Percentiles rank a stretch among this genome's conserved stretches.
Evolutionary conservation across 768 basidiomycete species (phyloP).

Genomic region (Pleurotus giganteus): DNA sequence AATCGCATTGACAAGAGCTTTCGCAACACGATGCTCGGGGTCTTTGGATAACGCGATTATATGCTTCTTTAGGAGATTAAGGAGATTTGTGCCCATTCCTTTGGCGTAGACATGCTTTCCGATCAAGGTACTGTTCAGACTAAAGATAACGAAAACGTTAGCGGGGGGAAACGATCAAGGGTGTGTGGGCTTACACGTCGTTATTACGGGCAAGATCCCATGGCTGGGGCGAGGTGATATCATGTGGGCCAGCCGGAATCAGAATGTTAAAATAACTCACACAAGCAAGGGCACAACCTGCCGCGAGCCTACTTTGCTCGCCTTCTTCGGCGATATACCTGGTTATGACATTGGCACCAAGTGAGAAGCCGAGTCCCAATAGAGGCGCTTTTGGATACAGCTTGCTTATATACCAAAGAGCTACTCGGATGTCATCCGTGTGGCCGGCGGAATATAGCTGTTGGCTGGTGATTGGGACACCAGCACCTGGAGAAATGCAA

Average conservation of each 20-base stretch:
- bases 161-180: slow-evolving; percentile 12
- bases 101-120: slow-evolving; percentile 69
- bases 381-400: slow-evolving; percentile 78
- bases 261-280: slow-evolving; percentile 41
- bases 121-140: slow-evolving; percentile 53
- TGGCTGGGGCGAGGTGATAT: slow-evolving; percentile 33
- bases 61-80: slow-evolving; percentile 55
- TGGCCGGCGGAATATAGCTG: slow-evolving; percentile 87
- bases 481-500: slow-evolving; percentile 58
- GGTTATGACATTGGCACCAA: slow-evolving; percentile 90
- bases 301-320: slow-evolving; percentile 52
- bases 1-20: slow-evolving; percentile 43
- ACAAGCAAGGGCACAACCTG: slow-evolving; percentile 72
- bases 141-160: slow-evolving; percentile 24
- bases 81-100: slow-evolving; percentile 76
- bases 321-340: slow-evolving; percentile 89
- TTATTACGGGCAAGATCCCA: slow-evolving; percentile 55
- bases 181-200: slow-evolving; percentile 34
- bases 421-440: slow-evolving; percentile 86
- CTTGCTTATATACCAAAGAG: slow-evolving; percentile 71
- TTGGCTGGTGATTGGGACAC: slow-evolving; percentile 76
- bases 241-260: slow-evolving; percentile 5
- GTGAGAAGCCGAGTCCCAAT: slow-evolving; percentile 87
- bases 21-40: slow-evolving; percentile 48
- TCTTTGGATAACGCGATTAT: slow-evolving; percentile 42